These are phyloP conservation scores for Xylaria sp. DNA, from an alignment of 2,329 filamentous ascomycete species.

Conservation along the genomic window DNA sequence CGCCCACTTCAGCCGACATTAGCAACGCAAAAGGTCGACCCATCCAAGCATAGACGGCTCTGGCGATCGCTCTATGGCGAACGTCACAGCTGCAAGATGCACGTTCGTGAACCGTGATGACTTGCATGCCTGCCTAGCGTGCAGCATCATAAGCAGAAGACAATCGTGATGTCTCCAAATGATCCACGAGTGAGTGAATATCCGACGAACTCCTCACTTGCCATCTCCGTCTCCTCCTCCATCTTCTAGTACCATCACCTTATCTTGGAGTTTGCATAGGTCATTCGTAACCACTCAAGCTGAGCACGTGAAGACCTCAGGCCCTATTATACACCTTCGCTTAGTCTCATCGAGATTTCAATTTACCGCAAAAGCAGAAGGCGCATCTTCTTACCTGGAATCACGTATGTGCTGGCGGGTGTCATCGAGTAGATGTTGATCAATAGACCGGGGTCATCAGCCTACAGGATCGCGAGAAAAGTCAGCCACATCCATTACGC, in stretches of 20 bases:
- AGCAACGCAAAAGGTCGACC: no score
- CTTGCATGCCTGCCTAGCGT: no score
- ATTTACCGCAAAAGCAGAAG: no score
- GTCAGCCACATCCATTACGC: not conserved
- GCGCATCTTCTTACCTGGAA: slow-evolving; percentile 28
- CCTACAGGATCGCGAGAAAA: slow-evolving; percentile 14
- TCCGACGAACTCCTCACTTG: no score
- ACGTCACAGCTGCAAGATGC: no score
- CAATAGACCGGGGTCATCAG: slow-evolving; percentile 34
- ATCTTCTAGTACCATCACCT: not conserved
- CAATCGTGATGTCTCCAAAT: no score
- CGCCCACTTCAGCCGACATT: no score
- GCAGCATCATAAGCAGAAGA: no score
- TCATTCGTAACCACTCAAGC: not conserved
- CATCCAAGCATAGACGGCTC: no score
- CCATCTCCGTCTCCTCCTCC: not conserved
- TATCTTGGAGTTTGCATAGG: not conserved
- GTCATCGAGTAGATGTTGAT: slow-evolving; percentile 37
- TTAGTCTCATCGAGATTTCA: slow-evolving; percentile 1
- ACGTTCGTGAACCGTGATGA: no score
- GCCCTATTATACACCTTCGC: slow-evolving; percentile 13
- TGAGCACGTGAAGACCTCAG: slow-evolving; percentile 23
- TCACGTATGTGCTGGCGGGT: slow-evolving; percentile 28
- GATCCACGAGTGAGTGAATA: no score
- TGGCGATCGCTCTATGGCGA: no score